Percentiles rank a stretch among this genome's conserved stretches.
Conservation (phyloP, 2,329 filamentous ascomycete species). For the Ophidiomyces ophidiicola region DNA sequence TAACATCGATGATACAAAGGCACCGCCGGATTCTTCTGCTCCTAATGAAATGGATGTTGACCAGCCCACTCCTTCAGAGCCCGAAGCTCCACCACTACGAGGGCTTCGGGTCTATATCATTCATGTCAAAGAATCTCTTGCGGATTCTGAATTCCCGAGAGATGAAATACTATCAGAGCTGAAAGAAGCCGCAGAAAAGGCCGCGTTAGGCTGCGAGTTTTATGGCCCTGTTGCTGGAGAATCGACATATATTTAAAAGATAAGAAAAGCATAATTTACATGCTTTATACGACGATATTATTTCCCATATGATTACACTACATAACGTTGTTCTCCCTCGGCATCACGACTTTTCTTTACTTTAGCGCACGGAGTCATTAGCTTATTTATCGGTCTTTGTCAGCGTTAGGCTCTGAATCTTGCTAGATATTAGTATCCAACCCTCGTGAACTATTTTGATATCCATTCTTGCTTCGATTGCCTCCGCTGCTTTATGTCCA, state of each 20-base stretch:
- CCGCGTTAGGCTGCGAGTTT: conserved; percentile 66
- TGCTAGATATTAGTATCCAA: too few species aligned
- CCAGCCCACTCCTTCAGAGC: neutral
- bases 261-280: too few species aligned
- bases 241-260: conserved; percentile 30
- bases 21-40: neutral
- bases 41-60: neutral
- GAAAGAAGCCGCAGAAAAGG: conserved; percentile 50
- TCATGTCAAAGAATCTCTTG: conserved; percentile 78
- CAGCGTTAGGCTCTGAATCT: too few species aligned
- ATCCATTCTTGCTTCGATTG: too few species aligned
- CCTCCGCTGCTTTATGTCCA: too few species aligned
- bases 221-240: conserved; percentile 57
- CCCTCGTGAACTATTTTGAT: too few species aligned
- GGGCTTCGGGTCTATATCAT: conserved; percentile 78
- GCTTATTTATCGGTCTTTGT: too few species aligned
- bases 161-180: conserved; percentile 62
- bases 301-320: too few species aligned
- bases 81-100: conserved; percentile 27
- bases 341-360: too few species aligned
- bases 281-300: too few species aligned
- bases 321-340: too few species aligned
- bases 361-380: too few species aligned
- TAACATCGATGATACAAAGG: neutral
- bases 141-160: conserved; percentile 53